Percentiles rank a stretch among this genome's conserved stretches.
These are phyloP conservation scores for Pichia cactophila DNA, from an alignment of 1,139 yeast species.

Conservation along the genomic window DNA sequence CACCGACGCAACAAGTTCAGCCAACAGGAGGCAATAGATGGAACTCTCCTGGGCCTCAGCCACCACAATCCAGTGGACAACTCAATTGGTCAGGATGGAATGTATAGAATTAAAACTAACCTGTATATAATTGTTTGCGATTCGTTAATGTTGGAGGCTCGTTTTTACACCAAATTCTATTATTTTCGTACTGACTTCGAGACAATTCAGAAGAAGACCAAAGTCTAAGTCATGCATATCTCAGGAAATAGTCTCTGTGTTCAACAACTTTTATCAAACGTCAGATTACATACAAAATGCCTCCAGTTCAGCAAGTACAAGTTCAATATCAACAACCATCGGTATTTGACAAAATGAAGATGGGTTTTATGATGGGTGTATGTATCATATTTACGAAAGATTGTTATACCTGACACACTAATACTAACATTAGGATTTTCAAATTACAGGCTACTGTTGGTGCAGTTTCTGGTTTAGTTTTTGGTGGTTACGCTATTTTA, in stretches of 20 bases:
- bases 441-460: conserved; percentile 65
- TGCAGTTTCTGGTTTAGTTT: conserved; percentile 88
- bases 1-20: neutral
- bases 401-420: neutral
- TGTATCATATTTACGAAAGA: neutral
- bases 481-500: conserved; percentile 86
- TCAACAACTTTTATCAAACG: neutral
- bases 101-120: neutral
- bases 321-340: conserved; percentile 71
- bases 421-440: neutral
- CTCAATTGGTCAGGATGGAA: conserved; percentile 12
- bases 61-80: conserved; percentile 14
- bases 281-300: conserved; percentile 40
- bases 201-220: too few relatives aligned
- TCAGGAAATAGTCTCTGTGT: too few relatives aligned
- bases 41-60: neutral
- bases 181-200: too few relatives aligned
- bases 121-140: too few relatives aligned
- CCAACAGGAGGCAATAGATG: neutral
- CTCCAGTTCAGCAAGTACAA: conserved; percentile 76
- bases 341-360: conserved; percentile 90
- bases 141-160: neutral
- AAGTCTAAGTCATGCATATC: too few relatives aligned
- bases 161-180: neutral
- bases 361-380: conserved; percentile 93